These are phyloP conservation scores for Rhizophora apiculata DNA, from an alignment of 345 rosid genomes.

Conservation along the genomic window DNA sequence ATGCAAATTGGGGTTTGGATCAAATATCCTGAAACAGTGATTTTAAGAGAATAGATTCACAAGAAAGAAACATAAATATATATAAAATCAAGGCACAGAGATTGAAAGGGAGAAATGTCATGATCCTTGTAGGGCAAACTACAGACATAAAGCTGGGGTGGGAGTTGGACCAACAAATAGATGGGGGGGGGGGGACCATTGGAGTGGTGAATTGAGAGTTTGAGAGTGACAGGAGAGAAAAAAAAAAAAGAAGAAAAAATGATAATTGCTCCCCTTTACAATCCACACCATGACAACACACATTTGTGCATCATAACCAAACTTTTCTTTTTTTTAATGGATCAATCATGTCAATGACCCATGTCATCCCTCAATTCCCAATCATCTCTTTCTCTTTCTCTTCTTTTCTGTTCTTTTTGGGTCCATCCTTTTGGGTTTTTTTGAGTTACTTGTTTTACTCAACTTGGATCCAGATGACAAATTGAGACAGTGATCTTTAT, in stretches of 20 bases:
- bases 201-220: constrained; percentile 5
- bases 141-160: constrained; percentile 41
- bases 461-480: background rate
- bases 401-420: background rate
- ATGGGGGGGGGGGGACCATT: constrained; percentile 14
- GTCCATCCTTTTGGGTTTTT: background rate
- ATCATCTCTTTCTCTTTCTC: background rate
- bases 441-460: background rate
- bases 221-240: constrained; percentile 13
- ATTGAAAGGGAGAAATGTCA: constrained; percentile 38
- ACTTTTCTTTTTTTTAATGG: background rate
- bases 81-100: constrained; percentile 20
- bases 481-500: background rate
- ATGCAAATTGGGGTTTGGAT: constrained; percentile 24
- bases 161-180: constrained; percentile 19
- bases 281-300: background rate
- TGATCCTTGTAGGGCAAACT: constrained; percentile 52
- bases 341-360: constrained; percentile 5
- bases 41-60: constrained; percentile 25
- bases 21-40: constrained; percentile 12
- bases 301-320: background rate
- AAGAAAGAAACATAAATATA: constrained; percentile 21
- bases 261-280: background rate
- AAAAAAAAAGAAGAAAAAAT: background rate
- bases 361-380: background rate